Evolutionary conservation across 129 eudicot species (phyloP).

Genomic region (Smallanthus sonchifolius): DNA sequence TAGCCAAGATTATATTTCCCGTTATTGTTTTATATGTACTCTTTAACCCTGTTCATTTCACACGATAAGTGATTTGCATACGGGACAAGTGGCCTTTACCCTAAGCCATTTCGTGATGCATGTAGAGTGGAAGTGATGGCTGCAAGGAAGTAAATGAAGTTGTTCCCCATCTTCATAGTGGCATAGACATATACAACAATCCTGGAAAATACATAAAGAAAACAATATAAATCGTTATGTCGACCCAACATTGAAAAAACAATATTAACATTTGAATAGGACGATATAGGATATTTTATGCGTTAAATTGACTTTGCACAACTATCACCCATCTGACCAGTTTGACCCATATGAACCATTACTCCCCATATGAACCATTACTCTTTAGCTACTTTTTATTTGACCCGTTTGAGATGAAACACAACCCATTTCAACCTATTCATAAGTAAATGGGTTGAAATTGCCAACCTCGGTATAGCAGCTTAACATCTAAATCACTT

Average conservation of each 20-base stretch:
- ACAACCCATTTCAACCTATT: not conserved
- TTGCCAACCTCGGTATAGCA: not conserved
- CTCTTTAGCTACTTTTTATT: not conserved
- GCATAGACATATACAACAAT: slow-evolving; percentile 17
- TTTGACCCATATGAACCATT: not conserved
- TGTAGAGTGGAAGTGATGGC: slow-evolving; percentile 15
- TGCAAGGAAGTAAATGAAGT: slow-evolving; percentile 5
- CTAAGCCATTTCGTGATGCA: slow-evolving; percentile 16
- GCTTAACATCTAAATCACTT: not conserved
- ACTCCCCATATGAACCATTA: not conserved
- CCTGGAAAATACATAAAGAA: not conserved
- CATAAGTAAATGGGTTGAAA: not conserved
- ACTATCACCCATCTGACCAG: not conserved
- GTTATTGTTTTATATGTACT: not conserved
- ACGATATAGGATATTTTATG: not conserved
- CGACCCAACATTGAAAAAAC: not conserved
- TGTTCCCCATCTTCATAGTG: not conserved
- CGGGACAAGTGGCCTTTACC: slow-evolving; percentile 6
- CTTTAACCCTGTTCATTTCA: not conserved
- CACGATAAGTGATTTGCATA: not conserved
- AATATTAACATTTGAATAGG: not conserved
- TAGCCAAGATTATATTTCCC: not conserved
- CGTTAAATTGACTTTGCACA: not conserved
- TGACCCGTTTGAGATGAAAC: not conserved
- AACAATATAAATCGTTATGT: not conserved